Percentiles rank a stretch among this genome's conserved stretches.
phyloP scores from a whole-genome alignment of 164 flowering plant genomes.

The Vitis riparia region DNA sequence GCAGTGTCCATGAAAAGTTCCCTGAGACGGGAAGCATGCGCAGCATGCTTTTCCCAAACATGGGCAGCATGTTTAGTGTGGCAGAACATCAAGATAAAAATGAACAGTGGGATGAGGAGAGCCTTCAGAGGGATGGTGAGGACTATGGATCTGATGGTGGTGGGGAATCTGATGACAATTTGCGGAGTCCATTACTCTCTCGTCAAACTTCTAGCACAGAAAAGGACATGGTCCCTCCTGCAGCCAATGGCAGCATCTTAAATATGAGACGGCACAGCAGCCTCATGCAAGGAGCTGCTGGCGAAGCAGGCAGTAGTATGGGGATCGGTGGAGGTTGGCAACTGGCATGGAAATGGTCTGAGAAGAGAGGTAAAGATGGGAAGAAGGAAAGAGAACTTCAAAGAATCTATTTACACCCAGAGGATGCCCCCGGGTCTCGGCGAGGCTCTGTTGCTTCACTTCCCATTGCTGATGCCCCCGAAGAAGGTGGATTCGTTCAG shows the following conservation, averaged over 20 bases:
- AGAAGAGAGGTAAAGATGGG: neutral
- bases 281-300: conserved; percentile 1
- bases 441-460: conserved; percentile 21
- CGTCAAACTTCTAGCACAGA: conserved; percentile 3
- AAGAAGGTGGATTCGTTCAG: conserved; percentile 9
- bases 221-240: neutral
- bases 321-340: conserved; percentile 34
- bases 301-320: conserved; percentile 10
- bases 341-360: conserved; percentile 17
- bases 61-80: conserved; percentile 30
- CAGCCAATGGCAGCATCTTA: neutral
- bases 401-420: conserved; percentile 25
- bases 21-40: conserved; percentile 27
- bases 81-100: conserved; percentile 1
- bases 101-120: conserved; percentile 18
- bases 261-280: conserved; percentile 5
- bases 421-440: conserved; percentile 10
- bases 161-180: conserved; percentile 19
- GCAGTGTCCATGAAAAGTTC: conserved; percentile 34
- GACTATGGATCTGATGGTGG: conserved; percentile 15
- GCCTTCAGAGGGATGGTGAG: neutral
- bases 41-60: conserved; percentile 18
- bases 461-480: conserved; percentile 8
- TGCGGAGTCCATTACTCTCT: conserved; percentile 14
- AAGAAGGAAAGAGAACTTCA: conserved; percentile 10